Evolutionary conservation across 768 basidiomycete species (phyloP).

Genomic region (Psilocybe subaeruginosa): DNA sequence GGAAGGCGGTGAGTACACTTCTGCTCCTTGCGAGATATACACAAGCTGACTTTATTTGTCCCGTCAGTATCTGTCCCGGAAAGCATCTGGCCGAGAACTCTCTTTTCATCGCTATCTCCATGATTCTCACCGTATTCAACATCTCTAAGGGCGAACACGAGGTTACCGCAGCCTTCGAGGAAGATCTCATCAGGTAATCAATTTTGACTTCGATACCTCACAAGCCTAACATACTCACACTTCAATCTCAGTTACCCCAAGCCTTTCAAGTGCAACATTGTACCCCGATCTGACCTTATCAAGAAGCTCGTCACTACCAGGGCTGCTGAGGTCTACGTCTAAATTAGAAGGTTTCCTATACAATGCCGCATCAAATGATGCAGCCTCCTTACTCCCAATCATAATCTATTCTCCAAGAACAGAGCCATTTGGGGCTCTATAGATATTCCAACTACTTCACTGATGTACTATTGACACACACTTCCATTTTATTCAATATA

Average conservation of each 20-base stretch:
- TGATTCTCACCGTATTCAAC: conserved; percentile 10
- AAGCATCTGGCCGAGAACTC: conserved; percentile 19
- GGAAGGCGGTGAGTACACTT: conserved; percentile 1
- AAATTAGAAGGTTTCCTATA: not conserved
- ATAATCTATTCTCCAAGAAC: too few relatives aligned
- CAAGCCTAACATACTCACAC: not conserved
- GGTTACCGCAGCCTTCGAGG: not conserved
- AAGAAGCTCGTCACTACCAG: not conserved
- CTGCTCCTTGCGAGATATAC: not conserved
- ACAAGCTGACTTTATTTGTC: not conserved
- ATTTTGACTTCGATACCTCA: too few relatives aligned
- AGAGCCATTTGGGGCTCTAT: too few relatives aligned
- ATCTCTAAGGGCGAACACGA: conserved; percentile 6
- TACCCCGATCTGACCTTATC: not conserved
- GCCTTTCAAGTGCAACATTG: conserved; percentile 9
- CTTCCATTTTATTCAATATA: too few relatives aligned
- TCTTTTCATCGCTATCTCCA: conserved; percentile 13
- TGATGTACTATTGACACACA: too few relatives aligned
- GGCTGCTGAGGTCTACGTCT: conserved; percentile 1
- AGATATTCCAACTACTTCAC: too few relatives aligned
- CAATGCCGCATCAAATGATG: not conserved
- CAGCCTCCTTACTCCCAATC: too few relatives aligned
- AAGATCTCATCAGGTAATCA: conserved; percentile 10
- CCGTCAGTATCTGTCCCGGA: conserved; percentile 18
- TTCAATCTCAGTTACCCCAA: conserved; percentile 3